A percentile compares a stretch with the other conserved stretches of the same genome.
Evolutionary conservation across 306 rosid genomes (phyloP).

Genomic region (Hippophae gyantsensis): DNA sequence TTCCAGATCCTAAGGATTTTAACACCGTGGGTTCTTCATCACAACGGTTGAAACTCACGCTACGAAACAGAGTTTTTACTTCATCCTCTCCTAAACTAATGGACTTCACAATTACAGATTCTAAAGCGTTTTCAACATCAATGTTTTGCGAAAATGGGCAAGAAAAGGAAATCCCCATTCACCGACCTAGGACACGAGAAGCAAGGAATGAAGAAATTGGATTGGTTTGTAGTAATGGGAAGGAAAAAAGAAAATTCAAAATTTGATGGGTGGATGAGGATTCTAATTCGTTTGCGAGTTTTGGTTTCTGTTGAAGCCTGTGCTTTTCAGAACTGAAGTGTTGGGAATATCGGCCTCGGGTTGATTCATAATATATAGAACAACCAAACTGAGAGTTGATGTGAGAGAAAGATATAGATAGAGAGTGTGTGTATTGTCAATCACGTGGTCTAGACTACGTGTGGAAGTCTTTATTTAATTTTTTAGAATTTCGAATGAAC

Average conservation of each 20-base stretch:
- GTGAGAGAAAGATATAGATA: not conserved
- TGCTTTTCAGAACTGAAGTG: slow-evolving; percentile 3
- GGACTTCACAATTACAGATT: slow-evolving; percentile 61
- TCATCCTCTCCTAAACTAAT: slow-evolving; percentile 48
- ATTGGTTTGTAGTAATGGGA: not conserved
- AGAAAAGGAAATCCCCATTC: slow-evolving; percentile 73
- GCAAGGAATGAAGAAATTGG: slow-evolving; percentile 10
- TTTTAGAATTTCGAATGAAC: no score
- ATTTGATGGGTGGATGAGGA: slow-evolving; percentile 7
- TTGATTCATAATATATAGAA: not conserved
- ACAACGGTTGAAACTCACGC: slow-evolving; percentile 50
- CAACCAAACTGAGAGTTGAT: not conserved
- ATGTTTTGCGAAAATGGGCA: slow-evolving; percentile 54
- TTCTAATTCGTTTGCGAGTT: not conserved
- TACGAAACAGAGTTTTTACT: slow-evolving; percentile 46
- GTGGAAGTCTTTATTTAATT: no score
- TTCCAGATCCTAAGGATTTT: slow-evolving; percentile 58
- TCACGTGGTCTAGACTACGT: slow-evolving; percentile 21
- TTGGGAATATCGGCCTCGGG: not conserved
- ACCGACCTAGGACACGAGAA: slow-evolving; percentile 26
- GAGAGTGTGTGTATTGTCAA: slow-evolving; percentile 2
- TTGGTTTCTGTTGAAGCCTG: slow-evolving; percentile 5
- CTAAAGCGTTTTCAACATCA: slow-evolving; percentile 53
- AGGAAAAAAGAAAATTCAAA: not conserved
- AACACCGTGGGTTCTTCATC: slow-evolving; percentile 58